These are phyloP conservation scores for Crataegus laevigata DNA, from an alignment of 306 rosid species.

Conservation along the genomic window DNA sequence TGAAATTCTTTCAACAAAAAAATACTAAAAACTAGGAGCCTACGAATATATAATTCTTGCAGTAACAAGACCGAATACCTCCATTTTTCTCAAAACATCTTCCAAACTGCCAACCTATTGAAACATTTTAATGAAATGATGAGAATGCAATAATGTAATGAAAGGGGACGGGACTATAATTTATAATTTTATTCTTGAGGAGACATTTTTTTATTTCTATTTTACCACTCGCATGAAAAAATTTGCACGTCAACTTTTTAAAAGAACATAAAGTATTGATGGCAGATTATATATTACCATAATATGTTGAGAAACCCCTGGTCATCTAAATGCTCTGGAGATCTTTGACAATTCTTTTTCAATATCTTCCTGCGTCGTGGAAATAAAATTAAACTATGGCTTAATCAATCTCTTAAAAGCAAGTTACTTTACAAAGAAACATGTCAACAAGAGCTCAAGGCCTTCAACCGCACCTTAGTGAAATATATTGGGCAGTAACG, in stretches of 20 bases:
- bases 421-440: neutral
- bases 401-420: slow-evolving; percentile 1
- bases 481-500: slow-evolving; percentile 92
- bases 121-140: neutral
- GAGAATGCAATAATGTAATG: neutral
- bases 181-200: too few species aligned
- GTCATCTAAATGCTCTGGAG: slow-evolving; percentile 57
- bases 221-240: neutral
- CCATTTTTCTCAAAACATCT: slow-evolving; percentile 90
- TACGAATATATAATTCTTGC: neutral
- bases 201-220: neutral
- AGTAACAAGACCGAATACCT: slow-evolving; percentile 44
- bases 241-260: neutral
- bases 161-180: too few species aligned
- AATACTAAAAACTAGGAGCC: slow-evolving; percentile 2
- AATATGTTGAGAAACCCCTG: slow-evolving; percentile 65
- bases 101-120: slow-evolving; percentile 90
- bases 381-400: slow-evolving; percentile 9
- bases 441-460: slow-evolving; percentile 8
- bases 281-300: slow-evolving; percentile 43
- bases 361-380: slow-evolving; percentile 71
- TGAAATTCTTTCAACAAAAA: slow-evolving; percentile 3
- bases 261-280: neutral
- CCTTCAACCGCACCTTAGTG: slow-evolving; percentile 59
- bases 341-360: slow-evolving; percentile 71